Conservation (phyloP, 31 red algal genomes). For the Odonthalia washingtoniensis region DNA sequence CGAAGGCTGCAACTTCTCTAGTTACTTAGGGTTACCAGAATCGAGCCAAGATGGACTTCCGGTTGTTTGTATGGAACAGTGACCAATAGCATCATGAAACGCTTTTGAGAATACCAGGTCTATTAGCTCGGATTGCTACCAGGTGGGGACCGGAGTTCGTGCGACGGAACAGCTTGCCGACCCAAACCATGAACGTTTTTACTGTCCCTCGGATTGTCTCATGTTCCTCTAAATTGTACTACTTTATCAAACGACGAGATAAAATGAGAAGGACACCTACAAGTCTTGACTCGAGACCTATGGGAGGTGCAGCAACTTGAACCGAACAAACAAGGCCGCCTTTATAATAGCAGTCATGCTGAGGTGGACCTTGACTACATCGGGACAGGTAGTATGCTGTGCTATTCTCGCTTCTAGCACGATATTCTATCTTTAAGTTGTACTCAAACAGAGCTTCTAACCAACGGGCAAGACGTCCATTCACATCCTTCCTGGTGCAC, state of each 20-base stretch:
- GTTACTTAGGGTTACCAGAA: not conserved
- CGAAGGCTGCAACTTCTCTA: conserved; percentile 26
- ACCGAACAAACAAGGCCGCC: not conserved
- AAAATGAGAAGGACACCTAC: not conserved
- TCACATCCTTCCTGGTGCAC: conserved; percentile 10
- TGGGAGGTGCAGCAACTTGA: not conserved
- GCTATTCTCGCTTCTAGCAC: not conserved
- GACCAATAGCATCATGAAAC: conserved; percentile 37
- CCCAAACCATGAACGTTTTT: conserved; percentile 18
- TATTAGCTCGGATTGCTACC: too few species aligned
- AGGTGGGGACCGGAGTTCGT: too few species aligned
- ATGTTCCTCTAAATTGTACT: not conserved
- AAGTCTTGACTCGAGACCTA: conserved; percentile 1
- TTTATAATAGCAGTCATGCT: not conserved
- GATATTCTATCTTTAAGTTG: too few species aligned
- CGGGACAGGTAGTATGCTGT: conserved; percentile 16
- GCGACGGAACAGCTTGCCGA: too few species aligned
- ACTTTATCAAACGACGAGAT: not conserved
- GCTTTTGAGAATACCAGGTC: conserved; percentile 21
- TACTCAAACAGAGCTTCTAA: conserved; percentile 23
- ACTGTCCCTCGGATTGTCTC: not conserved
- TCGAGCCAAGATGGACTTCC: not conserved
- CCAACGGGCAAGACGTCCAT: conserved; percentile 41
- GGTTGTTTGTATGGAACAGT: conserved; percentile 23
- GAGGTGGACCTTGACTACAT: not conserved